Percentiles rank a stretch among this genome's conserved stretches.
phyloP scores from a whole-genome alignment of 1,284 basidiomycete genomes.

The Amylostereum areolatum region DNA sequence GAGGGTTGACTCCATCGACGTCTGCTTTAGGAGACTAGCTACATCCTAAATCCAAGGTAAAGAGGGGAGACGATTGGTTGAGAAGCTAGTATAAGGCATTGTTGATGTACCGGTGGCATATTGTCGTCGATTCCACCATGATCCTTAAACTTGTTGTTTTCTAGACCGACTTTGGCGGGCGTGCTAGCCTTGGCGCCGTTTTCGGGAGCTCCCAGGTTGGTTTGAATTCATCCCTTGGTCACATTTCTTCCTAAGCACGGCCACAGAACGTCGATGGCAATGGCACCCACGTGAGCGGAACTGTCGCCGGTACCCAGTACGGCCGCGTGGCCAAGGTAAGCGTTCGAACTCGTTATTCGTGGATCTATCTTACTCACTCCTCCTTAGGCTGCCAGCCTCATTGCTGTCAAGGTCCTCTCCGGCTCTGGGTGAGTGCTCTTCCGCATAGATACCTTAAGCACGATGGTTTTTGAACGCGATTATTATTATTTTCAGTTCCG shows the following conservation, averaged over 20 bases:
- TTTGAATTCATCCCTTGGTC: background rate
- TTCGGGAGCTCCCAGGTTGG: conserved; percentile 21
- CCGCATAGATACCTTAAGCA: conserved; percentile 47
- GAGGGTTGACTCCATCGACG: no score
- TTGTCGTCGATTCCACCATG: no score
- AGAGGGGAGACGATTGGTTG: no score
- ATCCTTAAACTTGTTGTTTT: background rate
- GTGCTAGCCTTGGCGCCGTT: conserved; percentile 62
- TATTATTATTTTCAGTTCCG: conserved; percentile 43
- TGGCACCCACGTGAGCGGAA: conserved; percentile 39
- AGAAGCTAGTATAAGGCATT: conserved; percentile 22
- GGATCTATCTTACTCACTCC: background rate
- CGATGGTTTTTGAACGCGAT: conserved; percentile 19
- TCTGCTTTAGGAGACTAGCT: no score
- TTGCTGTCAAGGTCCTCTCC: conserved; percentile 73
- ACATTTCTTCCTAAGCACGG: conserved; percentile 23
- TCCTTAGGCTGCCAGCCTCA: conserved; percentile 41
- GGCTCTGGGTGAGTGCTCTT: conserved; percentile 39
- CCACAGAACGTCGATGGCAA: conserved; percentile 55
- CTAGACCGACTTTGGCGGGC: conserved; percentile 62
- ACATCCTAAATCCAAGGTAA: no score
- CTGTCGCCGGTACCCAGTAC: conserved; percentile 51
- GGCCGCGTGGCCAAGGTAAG: conserved; percentile 55
- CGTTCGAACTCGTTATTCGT: background rate
- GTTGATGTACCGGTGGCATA: no score